phyloP scores from a whole-genome alignment of 257 asterid genomes.

The Mitragyna speciosa region DNA sequence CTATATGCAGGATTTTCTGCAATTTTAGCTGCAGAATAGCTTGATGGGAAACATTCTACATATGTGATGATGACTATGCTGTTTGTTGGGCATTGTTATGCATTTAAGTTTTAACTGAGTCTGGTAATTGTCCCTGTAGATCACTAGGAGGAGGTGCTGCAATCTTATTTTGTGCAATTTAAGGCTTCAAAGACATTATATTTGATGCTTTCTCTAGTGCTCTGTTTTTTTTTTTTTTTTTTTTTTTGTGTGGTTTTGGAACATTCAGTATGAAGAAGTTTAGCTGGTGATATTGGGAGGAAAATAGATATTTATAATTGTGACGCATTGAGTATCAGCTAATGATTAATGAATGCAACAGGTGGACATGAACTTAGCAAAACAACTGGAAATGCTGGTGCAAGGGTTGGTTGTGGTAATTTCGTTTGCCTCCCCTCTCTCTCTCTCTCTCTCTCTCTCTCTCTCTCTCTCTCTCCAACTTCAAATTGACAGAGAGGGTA shows the following conservation, averaged over 20 bases:
- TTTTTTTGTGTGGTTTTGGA: neutral
- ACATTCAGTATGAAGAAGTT: neutral
- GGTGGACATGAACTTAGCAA: constrained; percentile 97
- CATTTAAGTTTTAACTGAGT: no score
- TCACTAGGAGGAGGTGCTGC: no score
- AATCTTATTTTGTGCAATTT: neutral
- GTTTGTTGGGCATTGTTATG: no score
- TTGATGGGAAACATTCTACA: no score
- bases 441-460: neutral
- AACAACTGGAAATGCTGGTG: constrained; percentile 89
- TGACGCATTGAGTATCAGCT: neutral
- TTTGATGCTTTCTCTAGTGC: neutral
- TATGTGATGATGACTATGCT: no score
- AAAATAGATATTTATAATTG: neutral
- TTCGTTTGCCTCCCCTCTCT: constrained; percentile 3
- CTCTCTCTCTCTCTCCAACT: neutral
- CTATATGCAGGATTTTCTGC: no score
- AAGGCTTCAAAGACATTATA: neutral
- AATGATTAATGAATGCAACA: constrained; percentile 25
- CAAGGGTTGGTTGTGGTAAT: constrained; percentile 89
- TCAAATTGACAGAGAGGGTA: no score
- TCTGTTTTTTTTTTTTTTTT: no score
- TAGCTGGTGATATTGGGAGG: neutral
- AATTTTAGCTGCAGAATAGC: no score
- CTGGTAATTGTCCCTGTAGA: no score